phyloP scores from a whole-genome alignment of 2,329 filamentous ascomycete genomes.

The Didymella pomorum region DNA sequence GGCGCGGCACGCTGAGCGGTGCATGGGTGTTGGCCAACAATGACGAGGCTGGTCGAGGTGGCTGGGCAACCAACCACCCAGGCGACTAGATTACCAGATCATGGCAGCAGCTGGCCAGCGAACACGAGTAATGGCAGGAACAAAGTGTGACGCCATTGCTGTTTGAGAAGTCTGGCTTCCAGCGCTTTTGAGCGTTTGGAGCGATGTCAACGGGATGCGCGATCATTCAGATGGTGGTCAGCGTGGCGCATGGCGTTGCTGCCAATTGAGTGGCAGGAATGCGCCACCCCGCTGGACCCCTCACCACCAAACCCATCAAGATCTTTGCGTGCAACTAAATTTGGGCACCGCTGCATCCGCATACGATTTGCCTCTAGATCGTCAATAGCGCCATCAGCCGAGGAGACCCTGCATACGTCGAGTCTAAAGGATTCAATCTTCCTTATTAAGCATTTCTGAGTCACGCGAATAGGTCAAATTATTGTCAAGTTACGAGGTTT shows the following conservation, averaged over 20 bases:
- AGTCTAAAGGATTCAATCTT: constrained; percentile 17
- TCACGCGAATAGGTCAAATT: constrained; percentile 33
- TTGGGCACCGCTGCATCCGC: constrained; percentile 28
- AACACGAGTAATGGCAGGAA: constrained; percentile 13
- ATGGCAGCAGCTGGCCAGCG: constrained; percentile 20
- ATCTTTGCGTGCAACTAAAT: constrained; percentile 28
- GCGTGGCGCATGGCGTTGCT: background rate
- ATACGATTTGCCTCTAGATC: constrained; percentile 17
- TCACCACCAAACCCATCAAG: constrained; percentile 34
- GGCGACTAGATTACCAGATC: constrained; percentile 7
- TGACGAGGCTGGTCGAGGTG: constrained; percentile 45
- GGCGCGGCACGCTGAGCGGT: constrained; percentile 35
- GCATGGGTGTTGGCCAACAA: constrained; percentile 41
- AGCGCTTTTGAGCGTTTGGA: constrained; percentile 1
- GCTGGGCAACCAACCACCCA: constrained; percentile 43
- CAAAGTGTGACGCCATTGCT: constrained; percentile 14
- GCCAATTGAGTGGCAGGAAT: background rate
- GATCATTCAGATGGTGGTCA: background rate
- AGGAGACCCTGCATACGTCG: constrained; percentile 33
- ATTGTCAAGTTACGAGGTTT: constrained; percentile 27
- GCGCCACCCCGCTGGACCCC: constrained; percentile 26
- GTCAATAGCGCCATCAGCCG: constrained; percentile 28
- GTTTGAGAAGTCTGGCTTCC: background rate
- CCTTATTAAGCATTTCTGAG: constrained; percentile 32
- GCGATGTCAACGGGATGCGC: constrained; percentile 2